Base-by-base conservation (phyloP, 495 filamentous ascomycete species). In the Pseudomonodictys pantanalensis region DNA sequence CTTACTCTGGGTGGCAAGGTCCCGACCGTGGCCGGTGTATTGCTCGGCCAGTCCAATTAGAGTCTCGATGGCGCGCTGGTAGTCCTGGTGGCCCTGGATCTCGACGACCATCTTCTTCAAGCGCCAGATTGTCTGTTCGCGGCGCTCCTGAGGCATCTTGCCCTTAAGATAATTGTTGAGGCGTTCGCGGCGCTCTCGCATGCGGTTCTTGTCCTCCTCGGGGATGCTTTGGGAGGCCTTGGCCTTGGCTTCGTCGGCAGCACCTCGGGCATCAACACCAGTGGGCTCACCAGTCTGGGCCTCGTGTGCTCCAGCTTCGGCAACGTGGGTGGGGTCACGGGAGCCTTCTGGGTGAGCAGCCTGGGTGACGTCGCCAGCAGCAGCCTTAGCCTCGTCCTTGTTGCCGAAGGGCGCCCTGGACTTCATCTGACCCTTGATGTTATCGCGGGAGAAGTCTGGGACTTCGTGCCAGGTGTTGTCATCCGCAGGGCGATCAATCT, bases 31-130 rank as follows among this genome's bases (percentile, higher is more conserved):
- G 35, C 85, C 82, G 52, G 83, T 83, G 65, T 98, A 98, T 56
- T 88, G 81, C 76, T 96, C 92, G 22, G 91, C 92, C 48, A 98
- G 77, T 32, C 78, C 73, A 26, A 98, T 79, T 5, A 98, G 73
- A 11, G 92, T 96, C 59, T 91, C 83, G 60, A 97, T 86, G 7
- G 93, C 95, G 68, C 84, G 83, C 57, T 91, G 82, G 71, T 98
- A 98, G 61, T 97, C 93, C 49, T 85, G 83, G 69, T 96, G 93
- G 35, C 90, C 86, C 71, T 98, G 93, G 54, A 95, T 87, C 78
- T 98, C 93, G 53, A 96, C 80, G 24, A 98, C 75, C 89, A 98
- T 95, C 82, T 97, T 97, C 84, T 97, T 97, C 56, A 98, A 72
- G 45, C 93, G 88, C 81, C 85, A 97, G 66, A 97, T 84, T 23